Conservation (phyloP, 1,284 basidiomycete species). For the Boletus calvinii region DNA sequence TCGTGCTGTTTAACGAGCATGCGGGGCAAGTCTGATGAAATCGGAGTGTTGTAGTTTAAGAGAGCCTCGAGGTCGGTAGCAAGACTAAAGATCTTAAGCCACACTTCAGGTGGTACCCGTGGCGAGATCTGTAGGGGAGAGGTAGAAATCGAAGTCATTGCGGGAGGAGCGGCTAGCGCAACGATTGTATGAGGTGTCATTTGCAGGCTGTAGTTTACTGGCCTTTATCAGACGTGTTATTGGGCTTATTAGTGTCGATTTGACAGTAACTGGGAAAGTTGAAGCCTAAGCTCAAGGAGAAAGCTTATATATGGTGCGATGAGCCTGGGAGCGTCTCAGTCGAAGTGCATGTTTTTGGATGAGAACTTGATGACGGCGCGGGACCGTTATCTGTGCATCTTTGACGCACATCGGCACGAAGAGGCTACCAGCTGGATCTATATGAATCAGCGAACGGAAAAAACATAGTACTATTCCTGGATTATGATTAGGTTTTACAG, state of each 20-base stretch:
- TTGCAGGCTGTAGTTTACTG: neutral
- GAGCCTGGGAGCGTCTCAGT: conserved; percentile 18
- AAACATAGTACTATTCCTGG: neutral
- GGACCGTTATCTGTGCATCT: neutral
- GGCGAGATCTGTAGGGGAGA: neutral
- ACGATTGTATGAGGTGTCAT: neutral
- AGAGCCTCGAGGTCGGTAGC: conserved; percentile 17
- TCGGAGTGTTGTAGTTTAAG: conserved; percentile 10
- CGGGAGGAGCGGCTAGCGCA: neutral
- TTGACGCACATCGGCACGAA: neutral
- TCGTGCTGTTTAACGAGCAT: conserved; percentile 21
- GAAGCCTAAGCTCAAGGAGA: neutral
- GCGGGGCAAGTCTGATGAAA: conserved; percentile 22
- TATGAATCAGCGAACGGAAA: neutral
- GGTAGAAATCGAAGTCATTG: conserved; percentile 16
- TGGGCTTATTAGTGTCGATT: neutral
- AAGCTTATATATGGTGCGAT: conserved; percentile 13
- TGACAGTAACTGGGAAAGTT: conserved; percentile 7
- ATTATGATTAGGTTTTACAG: neutral
- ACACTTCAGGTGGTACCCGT: conserved; percentile 31
- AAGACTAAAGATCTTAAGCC: conserved; percentile 29
- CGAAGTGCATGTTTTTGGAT: neutral
- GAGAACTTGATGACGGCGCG: conserved; percentile 1
- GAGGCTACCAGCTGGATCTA: neutral
- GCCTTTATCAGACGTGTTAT: neutral